Evolutionary conservation across 352 stramenopile species (phyloP).

Genomic region (Phytophthora podocarpi): DNA sequence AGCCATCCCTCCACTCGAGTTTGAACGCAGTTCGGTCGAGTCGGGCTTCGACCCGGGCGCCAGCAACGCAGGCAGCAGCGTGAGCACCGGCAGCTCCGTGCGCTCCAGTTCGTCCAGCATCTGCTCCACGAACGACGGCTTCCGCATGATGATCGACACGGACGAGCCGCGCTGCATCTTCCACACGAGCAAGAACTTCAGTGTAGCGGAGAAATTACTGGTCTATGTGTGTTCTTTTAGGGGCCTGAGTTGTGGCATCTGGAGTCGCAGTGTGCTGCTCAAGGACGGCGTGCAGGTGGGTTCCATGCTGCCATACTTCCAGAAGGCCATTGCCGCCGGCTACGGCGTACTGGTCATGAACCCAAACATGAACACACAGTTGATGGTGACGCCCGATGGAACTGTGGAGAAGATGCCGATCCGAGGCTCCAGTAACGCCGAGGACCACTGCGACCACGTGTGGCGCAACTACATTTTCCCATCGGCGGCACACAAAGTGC

Average conservation of each 20-base stretch:
- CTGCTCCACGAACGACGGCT: constrained; percentile 80
- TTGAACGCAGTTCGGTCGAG: constrained; percentile 49
- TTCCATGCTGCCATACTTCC: constrained; percentile 90
- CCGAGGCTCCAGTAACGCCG: constrained; percentile 75
- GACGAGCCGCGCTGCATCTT: constrained; percentile 83
- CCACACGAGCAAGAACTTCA: constrained; percentile 80
- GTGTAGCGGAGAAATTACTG: constrained; percentile 73
- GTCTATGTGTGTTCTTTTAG: constrained; percentile 86
- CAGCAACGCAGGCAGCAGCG: constrained; percentile 35
- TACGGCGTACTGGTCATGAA: constrained; percentile 91
- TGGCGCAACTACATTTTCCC: constrained; percentile 90
- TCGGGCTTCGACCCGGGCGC: constrained; percentile 51
- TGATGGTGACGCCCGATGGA: constrained; percentile 66
- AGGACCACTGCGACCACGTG: constrained; percentile 90
- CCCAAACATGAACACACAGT: constrained; percentile 91
- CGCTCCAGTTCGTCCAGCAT: constrained; percentile 80
- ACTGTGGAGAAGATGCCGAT: constrained; percentile 82
- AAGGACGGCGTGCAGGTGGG: constrained; percentile 89
- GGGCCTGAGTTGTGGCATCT: constrained; percentile 86
- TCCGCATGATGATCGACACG: constrained; percentile 84
- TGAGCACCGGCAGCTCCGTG: constrained; percentile 43
- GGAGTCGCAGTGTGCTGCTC: constrained; percentile 83
- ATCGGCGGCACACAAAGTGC: constrained; percentile 81
- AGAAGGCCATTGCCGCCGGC: constrained; percentile 67
- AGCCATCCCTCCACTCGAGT: constrained; percentile 76